These are phyloP conservation scores for Gilbertella persicaria DNA, from an alignment of 371 early-diverging fungal genomes.

Conservation along the genomic window DNA sequence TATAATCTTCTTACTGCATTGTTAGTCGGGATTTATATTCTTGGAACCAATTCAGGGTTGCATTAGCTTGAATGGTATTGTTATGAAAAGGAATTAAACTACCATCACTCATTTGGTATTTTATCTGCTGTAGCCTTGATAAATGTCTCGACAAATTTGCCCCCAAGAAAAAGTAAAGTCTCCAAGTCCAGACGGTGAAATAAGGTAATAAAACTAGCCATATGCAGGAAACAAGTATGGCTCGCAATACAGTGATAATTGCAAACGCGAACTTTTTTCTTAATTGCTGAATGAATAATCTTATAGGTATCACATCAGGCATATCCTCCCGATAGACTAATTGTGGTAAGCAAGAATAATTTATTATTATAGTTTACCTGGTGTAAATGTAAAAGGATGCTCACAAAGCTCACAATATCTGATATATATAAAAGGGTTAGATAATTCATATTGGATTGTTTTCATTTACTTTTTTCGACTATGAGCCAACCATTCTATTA, in stretches of 20 bases:
- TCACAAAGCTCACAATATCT: constrained; percentile 92
- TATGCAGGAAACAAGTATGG: constrained; percentile 63
- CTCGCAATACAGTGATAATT: constrained; percentile 36
- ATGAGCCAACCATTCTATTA: constrained; percentile 88
- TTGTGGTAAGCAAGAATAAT: constrained; percentile 67
- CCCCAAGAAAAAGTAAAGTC: constrained; percentile 78
- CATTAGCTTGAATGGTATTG: background rate
- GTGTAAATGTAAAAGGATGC: constrained; percentile 81
- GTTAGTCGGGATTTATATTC: constrained; percentile 18
- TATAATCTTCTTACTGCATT: constrained; percentile 13
- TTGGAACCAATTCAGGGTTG: constrained; percentile 9
- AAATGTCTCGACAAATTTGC: constrained; percentile 17
- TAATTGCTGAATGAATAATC: constrained; percentile 40
- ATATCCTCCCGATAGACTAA: constrained; percentile 79
- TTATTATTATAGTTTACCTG: constrained; percentile 83
- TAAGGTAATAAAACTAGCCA: constrained; percentile 89
- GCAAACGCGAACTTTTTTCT: constrained; percentile 24
- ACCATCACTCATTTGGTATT: constrained; percentile 3
- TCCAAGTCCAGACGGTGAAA: constrained; percentile 80
- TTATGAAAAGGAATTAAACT: background rate
- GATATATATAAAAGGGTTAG: background rate
- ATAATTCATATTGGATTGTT: background rate
- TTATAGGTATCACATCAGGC: constrained; percentile 71
- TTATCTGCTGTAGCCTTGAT: constrained; percentile 7
- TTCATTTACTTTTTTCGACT: constrained; percentile 70